Evolutionary conservation across 768 basidiomycete species (phyloP), one percentile per base, ranked within the genome.

Genomic region (Lactarius hengduanensis): DNA sequence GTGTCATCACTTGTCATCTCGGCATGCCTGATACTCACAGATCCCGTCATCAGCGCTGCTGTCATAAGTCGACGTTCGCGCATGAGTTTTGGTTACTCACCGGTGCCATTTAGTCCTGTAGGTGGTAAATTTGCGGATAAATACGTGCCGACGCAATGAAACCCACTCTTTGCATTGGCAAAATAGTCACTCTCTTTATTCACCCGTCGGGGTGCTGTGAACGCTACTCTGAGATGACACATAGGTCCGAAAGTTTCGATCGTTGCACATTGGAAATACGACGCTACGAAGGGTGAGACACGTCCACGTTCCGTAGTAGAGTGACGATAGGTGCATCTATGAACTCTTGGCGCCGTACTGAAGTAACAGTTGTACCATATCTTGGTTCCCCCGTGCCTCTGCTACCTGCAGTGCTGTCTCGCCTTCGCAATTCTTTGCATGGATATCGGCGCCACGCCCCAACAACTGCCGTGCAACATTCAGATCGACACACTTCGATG

Each of bases 1-100:
- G 78, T 93, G 18, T 91, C 92, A 0, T 86, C 89, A 38, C 83
- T 98, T 4, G 92, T 88, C 57, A 87, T 97, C 61, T 90, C 94
- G 8, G 92, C 96, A 2, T 94, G 26, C 26, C 26, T 26, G 26
- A 26, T 26, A 26, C 93, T 93, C 1, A 98, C 96, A 15, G 96
- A 99, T 78, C 96, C 96, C 0, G 91, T 96, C 70, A 88, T 96
- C 59, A 92, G 91, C 62, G 91, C 93, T 62, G 88, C 83, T 59
- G 95, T 88, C 73, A 89, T 89, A 22, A 5, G 59, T 4, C 18
- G n/a, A 55, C 43, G 15, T 36, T 43, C 68, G 20, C 40, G 47
- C 47, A 36, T 47, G 22, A 13, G 26, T 26, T 26, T 26, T 26
- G 26, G 26, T 26, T 28, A 28, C 32, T 32, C 32, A 32, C 32